A percentile compares a stretch with the other conserved stretches of the same genome.
phyloP scores from a whole-genome alignment of 225 moss, liverwort and hornwort species.

The Marchantia paleacea region DNA sequence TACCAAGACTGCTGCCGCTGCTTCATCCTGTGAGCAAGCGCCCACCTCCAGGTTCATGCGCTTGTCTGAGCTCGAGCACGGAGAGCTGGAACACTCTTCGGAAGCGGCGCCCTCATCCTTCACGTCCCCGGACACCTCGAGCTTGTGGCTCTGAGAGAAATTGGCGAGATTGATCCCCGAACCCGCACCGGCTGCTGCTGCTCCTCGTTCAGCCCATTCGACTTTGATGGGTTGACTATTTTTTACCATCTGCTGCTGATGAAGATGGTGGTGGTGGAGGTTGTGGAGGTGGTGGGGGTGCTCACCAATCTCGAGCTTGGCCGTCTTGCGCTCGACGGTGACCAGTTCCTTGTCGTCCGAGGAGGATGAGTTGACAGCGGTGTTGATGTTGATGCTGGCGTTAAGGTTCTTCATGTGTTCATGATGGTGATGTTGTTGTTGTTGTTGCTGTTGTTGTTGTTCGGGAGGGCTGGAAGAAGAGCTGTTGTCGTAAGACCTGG shows the following conservation, averaged over 20 bases:
- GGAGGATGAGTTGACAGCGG: neutral
- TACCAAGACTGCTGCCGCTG: neutral
- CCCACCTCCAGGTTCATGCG: constrained; percentile 24
- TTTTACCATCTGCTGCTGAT: constrained; percentile 21
- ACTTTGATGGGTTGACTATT: constrained; percentile 38
- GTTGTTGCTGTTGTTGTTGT: neutral
- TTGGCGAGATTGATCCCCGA: constrained; percentile 30
- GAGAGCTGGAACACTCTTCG: constrained; percentile 40
- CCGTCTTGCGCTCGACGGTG: constrained; percentile 65
- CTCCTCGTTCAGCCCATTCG: constrained; percentile 47
- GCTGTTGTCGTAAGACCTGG: constrained; percentile 13
- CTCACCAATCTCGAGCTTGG: constrained; percentile 61
- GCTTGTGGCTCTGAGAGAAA: neutral
- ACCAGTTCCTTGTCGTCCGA: constrained; percentile 26
- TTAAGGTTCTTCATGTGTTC: neutral
- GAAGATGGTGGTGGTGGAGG: constrained; percentile 18
- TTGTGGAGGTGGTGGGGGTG: constrained; percentile 6
- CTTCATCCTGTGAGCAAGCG: constrained; percentile 10
- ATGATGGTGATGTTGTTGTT: neutral
- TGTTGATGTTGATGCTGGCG: neutral
- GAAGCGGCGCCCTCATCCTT: constrained; percentile 25
- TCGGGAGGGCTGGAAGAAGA: constrained; percentile 11
- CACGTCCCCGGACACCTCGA: constrained; percentile 7
- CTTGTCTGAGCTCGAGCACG: constrained; percentile 34
- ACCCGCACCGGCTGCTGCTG: neutral